Base-by-base conservation (phyloP, 495 filamentous ascomycete species). In the Zalerion maritima region DNA sequence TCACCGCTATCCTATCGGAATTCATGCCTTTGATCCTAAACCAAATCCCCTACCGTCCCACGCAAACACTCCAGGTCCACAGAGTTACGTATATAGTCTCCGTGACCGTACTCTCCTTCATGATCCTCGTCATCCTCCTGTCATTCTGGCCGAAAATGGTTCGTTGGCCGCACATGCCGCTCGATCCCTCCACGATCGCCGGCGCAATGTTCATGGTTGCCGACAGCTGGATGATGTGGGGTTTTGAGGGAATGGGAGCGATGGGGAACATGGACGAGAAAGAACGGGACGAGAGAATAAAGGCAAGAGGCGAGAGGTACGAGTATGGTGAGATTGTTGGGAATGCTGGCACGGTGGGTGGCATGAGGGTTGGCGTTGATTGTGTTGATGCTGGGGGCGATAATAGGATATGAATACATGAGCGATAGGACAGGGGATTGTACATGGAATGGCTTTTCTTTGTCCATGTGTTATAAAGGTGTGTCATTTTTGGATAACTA, bases 131-230 rank as follows among this genome's bases (percentile, higher is more conserved):
- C 8, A 28, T 55, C 6, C 38, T 29, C 3, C 34, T 21, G 14
- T 51, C 42, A 4, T 43, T 53, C 28, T 42, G 49, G 18, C n/a
- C n/a, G n/a, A n/a, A n/a, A n/a, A n/a, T n/a, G n/a, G 31, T 48
- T 5, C n/a, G 26, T 7, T 50, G 50, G 48, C 46, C 50, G 4
- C 28, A 41, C 18, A 36, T 50, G 32, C 48, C 48, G 2, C 35
- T 49, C 7, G 50, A 54, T 28, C 50, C 53, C 4, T 42, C 43
- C 24, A 52, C 44, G 0, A 26, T 57, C 24, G 45, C 38, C 0
- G 53, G 53, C 19, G 38, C 36, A 3, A 40, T 50, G 34, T 54
- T 49, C 32, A 52, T 52, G 21, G 43, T 55, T n/a, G 45, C 42
- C 26, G 48, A 52, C 26, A 45, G 40, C 16, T 37, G 32, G 20